phyloP scores from a whole-genome alignment of 2,329 filamentous ascomycete genomes.

The Ceratocystis papillata region DNA sequence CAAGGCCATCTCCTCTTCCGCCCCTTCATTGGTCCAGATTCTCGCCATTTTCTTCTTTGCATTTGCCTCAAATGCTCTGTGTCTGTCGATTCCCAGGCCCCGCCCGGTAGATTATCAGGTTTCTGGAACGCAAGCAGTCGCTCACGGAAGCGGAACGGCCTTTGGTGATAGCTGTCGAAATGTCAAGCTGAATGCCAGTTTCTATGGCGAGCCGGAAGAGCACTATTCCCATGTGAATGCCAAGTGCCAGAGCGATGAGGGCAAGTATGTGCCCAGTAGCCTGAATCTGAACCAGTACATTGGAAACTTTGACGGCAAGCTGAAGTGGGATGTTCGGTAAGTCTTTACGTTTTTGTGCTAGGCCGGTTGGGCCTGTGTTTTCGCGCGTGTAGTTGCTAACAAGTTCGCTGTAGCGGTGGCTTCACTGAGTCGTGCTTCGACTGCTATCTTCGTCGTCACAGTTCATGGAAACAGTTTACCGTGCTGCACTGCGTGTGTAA shows the following conservation, averaged over 20 bases:
- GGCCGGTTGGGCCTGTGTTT: neutral
- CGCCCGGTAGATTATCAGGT: neutral
- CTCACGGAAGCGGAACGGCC: neutral
- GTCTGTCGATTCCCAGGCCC: neutral
- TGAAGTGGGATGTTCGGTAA: constrained; percentile 23
- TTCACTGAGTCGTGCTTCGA: constrained; percentile 22
- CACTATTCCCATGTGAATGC: constrained; percentile 20
- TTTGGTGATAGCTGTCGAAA: constrained; percentile 18
- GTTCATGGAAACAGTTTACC: constrained; percentile 21
- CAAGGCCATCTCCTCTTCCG: neutral
- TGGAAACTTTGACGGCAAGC: constrained; percentile 23
- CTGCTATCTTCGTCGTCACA: constrained; percentile 20
- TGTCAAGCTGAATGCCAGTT: constrained; percentile 15
- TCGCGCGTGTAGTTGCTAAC: neutral
- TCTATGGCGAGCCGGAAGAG: constrained; percentile 17
- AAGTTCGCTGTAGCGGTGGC: constrained; percentile 14
- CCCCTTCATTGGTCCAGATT: neutral
- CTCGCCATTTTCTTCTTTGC: constrained; percentile 1
- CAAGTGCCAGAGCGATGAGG: constrained; percentile 12
- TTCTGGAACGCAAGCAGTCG: no score
- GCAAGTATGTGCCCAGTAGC: constrained; percentile 6
- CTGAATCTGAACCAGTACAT: constrained; percentile 16
- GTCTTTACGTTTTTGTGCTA: neutral
- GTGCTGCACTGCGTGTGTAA: constrained; percentile 23
- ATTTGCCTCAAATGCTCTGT: constrained; percentile 2